Base-by-base conservation (phyloP, 805 yeast genomes). In the Wickerhamiella sorbophila region DNA sequence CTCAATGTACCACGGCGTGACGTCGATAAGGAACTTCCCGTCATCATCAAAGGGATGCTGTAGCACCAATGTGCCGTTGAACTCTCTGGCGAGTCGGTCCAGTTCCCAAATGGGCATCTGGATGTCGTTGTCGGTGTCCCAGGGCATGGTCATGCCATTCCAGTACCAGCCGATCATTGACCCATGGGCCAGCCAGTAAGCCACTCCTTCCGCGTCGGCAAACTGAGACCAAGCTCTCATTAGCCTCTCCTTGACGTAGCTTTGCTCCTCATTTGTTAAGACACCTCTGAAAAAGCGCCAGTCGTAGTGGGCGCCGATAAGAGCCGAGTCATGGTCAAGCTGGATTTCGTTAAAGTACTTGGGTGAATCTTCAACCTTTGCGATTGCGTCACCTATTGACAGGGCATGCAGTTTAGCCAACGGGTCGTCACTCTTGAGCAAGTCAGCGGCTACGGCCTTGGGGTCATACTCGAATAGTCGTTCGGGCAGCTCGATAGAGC, bases 251-350 rank as follows among this genome's bases (percentile, higher is more conserved):
- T 75, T 61, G 3, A 72, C 65, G 14, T 66, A 70, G 47, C 62
- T 58, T 45, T 66, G 66, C 34, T 59, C 61, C 31, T 59, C 50
- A 31, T 58, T 58, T 26, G 51, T 50, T n/a, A 67, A 56, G 31
- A 65, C 58, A 38, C 61, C 56, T 48, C 66, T 68, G 65, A 76
- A 78, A 50, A 75, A 77, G 45, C 83, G 65, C 80, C 82, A 76
- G 56, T 78, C 85, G 51, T 76, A 77, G 47, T 63, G 67, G 38
- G 44, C 40, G 5, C 62, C 64, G 15, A 31, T 2, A 3, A 41
- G 40, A 9, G 15, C 6, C 2, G 48, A 45, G 38, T 52, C 55
- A 22, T 45, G 36, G 16, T 19, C 17, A 9, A 55, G 38, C 3
- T 36, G 19, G 14, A 47, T 46, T 29, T 54, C 55, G 16, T 41